Evolutionary conservation across 2,329 filamentous ascomycete genomes (phyloP), one percentile per base, ranked within the genome.

Genomic region (Exophiala phaeomuriformis): DNA sequence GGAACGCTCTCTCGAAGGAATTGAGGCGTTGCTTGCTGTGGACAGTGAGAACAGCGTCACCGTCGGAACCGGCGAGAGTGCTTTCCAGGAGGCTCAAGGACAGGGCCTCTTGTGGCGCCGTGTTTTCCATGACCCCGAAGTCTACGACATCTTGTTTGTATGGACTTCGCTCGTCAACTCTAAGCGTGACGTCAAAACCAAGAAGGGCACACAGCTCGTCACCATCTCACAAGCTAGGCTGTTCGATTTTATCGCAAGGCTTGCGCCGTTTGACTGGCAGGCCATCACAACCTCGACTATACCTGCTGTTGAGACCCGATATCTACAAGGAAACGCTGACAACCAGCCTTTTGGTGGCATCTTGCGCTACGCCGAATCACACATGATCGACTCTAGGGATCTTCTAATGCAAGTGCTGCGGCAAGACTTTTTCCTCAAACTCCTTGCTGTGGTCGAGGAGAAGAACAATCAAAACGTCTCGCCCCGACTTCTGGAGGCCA

Each of bases 141-240:
- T 84, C 4, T 82, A 82, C 60, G 71, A 70, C 1, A 68, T 76
- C 5, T 69, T 84, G 32, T 84, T 81, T 43, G 54, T 58, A 27
- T 66, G 73, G 75, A 31, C 70, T 76, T 61, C 61, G 12, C 51
- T 62, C 12, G 28, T 37, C 19, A 51, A 46, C 28, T 48, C 82
- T 77, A 62, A 77, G 31, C 60, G 60, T 43, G 75, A 56, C 66
- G 76, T 40, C 67, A 67, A n/a, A 58, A 67, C 31, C 63, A 72
- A 30, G 65, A 61, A 32, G 65, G 67, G 47, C 63, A 78, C 10
- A 74, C 69, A 58, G 77, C 75, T 60, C 72, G 72, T 49, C 59
- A 81, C 81, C 0, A 70, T 84, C 35, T 77, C 81, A 1, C 81
- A 84, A 64, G 79, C 79, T 19, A 73, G 82, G 47, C 60, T 85